Conservation (phyloP, 2,329 filamentous ascomycete species). For the Penicillium sp. region DNA sequence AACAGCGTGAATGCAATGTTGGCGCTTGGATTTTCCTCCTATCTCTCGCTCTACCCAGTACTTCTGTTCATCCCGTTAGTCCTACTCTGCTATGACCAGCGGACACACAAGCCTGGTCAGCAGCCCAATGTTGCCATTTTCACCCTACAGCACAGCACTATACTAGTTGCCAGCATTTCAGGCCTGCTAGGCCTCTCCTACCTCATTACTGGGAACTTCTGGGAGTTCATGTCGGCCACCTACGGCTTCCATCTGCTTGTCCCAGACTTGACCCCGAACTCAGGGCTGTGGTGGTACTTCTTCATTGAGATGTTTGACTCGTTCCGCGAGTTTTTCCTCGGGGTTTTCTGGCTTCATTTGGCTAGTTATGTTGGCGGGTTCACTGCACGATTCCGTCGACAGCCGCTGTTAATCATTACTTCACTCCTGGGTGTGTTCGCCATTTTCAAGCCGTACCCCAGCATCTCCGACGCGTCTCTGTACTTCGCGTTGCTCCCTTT, state of each 20-base stretch:
- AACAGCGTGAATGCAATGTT: slow-evolving; percentile 74
- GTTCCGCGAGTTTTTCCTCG: slow-evolving; percentile 94
- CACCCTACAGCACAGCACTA: slow-evolving; percentile 51
- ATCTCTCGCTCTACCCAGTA: slow-evolving; percentile 87
- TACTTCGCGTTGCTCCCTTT: slow-evolving; percentile 80
- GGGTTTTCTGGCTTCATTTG: slow-evolving; percentile 96
- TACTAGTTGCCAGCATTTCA: slow-evolving; percentile 56
- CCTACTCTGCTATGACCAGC: slow-evolving; percentile 74
- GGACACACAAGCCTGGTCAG: slow-evolving; percentile 36
- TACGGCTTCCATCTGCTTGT: slow-evolving; percentile 91
- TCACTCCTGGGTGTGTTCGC: slow-evolving; percentile 86
- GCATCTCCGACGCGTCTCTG: slow-evolving; percentile 81
- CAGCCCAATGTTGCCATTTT: slow-evolving; percentile 48
- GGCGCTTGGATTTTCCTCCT: slow-evolving; percentile 80
- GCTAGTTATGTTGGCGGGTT: slow-evolving; percentile 84
- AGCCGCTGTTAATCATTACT: slow-evolving; percentile 81
- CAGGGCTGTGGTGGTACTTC: slow-evolving; percentile 99
- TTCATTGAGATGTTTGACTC: slow-evolving; percentile 99
- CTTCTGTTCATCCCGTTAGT: slow-evolving; percentile 80
- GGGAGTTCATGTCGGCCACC: slow-evolving; percentile 82
- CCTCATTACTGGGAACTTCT: slow-evolving; percentile 70
- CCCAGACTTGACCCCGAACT: slow-evolving; percentile 89
- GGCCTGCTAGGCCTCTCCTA: slow-evolving; percentile 69
- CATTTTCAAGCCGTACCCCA: slow-evolving; percentile 96
- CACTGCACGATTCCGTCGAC: slow-evolving; percentile 74